These are phyloP conservation scores for Alloascoidea hylecoeti DNA, from an alignment of 805 yeast genomes.

Conservation along the genomic window DNA sequence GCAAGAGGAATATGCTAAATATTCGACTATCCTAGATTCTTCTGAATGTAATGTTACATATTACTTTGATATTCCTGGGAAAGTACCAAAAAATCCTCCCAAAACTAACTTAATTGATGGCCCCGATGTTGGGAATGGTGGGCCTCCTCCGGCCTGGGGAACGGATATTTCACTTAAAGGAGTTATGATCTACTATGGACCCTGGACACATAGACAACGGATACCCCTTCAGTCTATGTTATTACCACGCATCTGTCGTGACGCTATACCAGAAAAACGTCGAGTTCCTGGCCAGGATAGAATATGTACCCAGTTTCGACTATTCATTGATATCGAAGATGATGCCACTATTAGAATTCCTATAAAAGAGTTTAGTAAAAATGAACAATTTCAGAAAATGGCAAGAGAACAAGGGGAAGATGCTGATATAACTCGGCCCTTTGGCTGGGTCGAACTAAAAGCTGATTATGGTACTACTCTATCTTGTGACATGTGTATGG, in stretches of 20 bases:
- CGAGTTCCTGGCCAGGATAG: conserved; percentile 38
- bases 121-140: conserved; percentile 45
- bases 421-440: conserved; percentile 40
- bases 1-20: conserved; percentile 69
- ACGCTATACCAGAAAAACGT: conserved; percentile 28
- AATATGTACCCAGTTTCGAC: conserved; percentile 37
- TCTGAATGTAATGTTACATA: conserved; percentile 38
- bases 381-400: conserved; percentile 24
- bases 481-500: conserved; percentile 29
- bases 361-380: conserved; percentile 73
- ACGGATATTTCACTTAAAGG: conserved; percentile 41
- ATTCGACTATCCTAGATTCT: conserved; percentile 53
- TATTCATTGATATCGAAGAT: conserved; percentile 45
- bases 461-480: conserved; percentile 38
- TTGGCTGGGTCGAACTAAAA: conserved; percentile 85
- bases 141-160: conserved; percentile 44
- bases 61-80: conserved; percentile 63
- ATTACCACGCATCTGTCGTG: conserved; percentile 53
- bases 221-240: conserved; percentile 46
- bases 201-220: conserved; percentile 90
- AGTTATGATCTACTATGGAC: conserved; percentile 74
- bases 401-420: conserved; percentile 14
- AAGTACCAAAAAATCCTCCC: conserved; percentile 25
- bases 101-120: conserved; percentile 22
- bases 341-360: conserved; percentile 66